Conservation (phyloP, 139 green algal genomes). For the Chlamydomonas sp. region DNA sequence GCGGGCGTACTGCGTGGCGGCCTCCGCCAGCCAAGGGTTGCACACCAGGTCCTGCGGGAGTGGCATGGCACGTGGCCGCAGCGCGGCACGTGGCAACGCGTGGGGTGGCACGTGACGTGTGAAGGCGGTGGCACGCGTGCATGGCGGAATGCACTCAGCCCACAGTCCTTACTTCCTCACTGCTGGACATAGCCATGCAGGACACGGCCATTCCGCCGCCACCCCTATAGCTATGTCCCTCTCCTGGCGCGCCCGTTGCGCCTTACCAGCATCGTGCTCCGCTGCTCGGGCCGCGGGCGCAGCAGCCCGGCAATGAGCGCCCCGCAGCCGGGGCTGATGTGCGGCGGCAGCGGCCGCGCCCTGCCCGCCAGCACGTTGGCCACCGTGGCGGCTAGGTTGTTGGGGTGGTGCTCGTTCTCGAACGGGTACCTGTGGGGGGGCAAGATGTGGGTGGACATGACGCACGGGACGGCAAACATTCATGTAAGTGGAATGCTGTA, state of each 20-base stretch:
- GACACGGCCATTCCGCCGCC: background rate
- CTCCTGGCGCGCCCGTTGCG: background rate
- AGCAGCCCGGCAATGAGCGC: conserved; percentile 53
- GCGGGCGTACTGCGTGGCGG: conserved; percentile 9
- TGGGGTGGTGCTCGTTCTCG: conserved; percentile 67
- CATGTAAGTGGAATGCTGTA: background rate
- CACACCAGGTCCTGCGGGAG: conserved; percentile 23
- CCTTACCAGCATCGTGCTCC: conserved; percentile 47
- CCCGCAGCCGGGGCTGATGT: conserved; percentile 40
- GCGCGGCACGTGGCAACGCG: too few species aligned
- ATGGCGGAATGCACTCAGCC: background rate
- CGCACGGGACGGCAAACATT: too few species aligned
- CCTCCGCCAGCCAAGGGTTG: conserved; percentile 24
- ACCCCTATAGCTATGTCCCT: background rate
- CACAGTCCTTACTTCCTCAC: background rate
- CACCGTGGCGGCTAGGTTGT: conserved; percentile 70
- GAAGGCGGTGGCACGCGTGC: background rate
- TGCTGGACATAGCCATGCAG: background rate
- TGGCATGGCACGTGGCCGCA: background rate
- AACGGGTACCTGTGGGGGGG: conserved; percentile 32
- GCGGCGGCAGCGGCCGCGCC: conserved; percentile 53
- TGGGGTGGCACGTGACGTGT: background rate
- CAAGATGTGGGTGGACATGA: background rate
- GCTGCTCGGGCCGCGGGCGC: conserved; percentile 23
- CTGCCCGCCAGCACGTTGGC: conserved; percentile 67